Percentiles rank a stretch among this genome's conserved stretches.
Conservation (phyloP, 345 rosid genomes). For the Acer campestre region DNA sequence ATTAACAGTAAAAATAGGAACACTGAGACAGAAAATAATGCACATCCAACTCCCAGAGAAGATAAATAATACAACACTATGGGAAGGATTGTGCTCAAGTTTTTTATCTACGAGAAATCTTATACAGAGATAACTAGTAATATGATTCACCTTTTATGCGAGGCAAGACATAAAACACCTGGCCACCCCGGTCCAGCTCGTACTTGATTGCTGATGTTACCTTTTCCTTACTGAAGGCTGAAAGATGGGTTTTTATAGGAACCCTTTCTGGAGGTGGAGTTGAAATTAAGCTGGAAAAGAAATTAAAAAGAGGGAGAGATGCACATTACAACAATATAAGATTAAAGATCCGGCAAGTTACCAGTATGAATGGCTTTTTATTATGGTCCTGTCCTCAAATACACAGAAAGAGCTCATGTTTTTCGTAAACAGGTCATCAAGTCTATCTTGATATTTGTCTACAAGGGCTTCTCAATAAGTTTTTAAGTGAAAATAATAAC, state of each 20-base stretch:
- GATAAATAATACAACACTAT: constrained; percentile 5
- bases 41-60: not conserved
- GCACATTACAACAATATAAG: constrained; percentile 10
- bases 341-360: constrained; percentile 1
- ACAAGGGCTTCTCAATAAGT: not conserved
- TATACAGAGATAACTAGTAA: not conserved
- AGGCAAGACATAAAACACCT: constrained; percentile 94
- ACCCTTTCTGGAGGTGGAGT: constrained; percentile 99
- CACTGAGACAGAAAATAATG: too few relatives aligned
- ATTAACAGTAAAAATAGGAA: not conserved
- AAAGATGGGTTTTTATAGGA: constrained; percentile 90
- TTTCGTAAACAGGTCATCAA: not conserved
- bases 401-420: not conserved
- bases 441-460: not conserved
- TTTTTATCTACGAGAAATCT: constrained; percentile 6
- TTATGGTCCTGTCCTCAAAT: not conserved
- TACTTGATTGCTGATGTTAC: constrained; percentile 69
- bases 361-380: constrained; percentile 2
- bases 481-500: not conserved
- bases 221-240: constrained; percentile 61
- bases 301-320: constrained; percentile 24
- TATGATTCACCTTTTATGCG: constrained; percentile 77
- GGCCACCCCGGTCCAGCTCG: constrained; percentile 89
- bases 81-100: not conserved
- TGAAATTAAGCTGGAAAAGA: constrained; percentile 65